Base-by-base conservation (phyloP, 2,329 filamentous ascomycete genomes). In the Ascochyta fabae region DNA sequence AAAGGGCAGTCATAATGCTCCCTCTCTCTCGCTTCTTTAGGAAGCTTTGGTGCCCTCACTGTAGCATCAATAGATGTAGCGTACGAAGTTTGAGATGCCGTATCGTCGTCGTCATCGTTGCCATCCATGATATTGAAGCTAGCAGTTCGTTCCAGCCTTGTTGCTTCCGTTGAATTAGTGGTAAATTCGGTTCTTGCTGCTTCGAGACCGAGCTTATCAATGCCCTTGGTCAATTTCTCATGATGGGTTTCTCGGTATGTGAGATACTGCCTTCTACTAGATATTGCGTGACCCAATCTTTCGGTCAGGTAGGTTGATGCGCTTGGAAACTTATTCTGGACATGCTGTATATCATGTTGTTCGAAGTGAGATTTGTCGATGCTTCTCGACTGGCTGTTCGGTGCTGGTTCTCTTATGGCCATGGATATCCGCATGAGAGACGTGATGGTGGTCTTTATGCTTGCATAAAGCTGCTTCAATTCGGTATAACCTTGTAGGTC, bases 371-470 rank as follows among this genome's bases (percentile, higher is more conserved):
- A 72, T 23, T 63, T 68, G 42, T 72, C 64, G 16, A 69, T 67
- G 10, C 59, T 65, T 23, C 61, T 56, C 15, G 66, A 56, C 29
- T 70, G 69, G 24, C 67, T 67, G n/a, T 69, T 63, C 10, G 68
- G 66, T 1, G 67, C 69, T 9, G 74, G 72, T 43, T 73, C 68
- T n/a, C 68, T 59, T 36, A 76, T 66, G 1, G 67, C 50, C 58
- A 72, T 70, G 2, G 71, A 74, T 2, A 76, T 59, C 3, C 69
- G 60, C 47, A 75, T 68, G 3, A 77, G 58, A 29, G 67, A 71
- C 1, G 59, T 74, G 12, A 71, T 65, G 0, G 66, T 48, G 1
- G 67, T 62, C n/a, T 53, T 55, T 12, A 61, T 53, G 31, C 61
- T 66, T 7, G 19, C 57, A 8, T 64, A 44, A 0, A 69, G 16